Percentiles rank a stretch among this genome's conserved stretches.
phyloP scores from a whole-genome alignment of 164 flowering plant genomes.

The Magnolia sinica region DNA sequence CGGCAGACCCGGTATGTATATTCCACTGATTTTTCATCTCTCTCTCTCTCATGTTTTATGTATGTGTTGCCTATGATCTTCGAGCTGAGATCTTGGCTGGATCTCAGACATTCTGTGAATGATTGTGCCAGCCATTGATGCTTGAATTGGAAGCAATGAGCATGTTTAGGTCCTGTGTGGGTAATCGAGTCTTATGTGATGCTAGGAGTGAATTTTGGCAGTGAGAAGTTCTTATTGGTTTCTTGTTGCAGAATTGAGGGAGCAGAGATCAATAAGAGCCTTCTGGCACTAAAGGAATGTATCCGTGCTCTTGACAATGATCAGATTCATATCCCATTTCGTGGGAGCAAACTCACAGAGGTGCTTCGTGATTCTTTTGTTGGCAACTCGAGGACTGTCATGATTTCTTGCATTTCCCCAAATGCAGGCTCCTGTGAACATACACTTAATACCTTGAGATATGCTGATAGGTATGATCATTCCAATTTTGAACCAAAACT shows the following conservation, averaged over 20 bases:
- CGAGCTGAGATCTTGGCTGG: too few relatives aligned
- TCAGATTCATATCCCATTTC: slow-evolving; percentile 96
- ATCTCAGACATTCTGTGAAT: neutral
- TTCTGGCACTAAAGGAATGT: slow-evolving; percentile 97
- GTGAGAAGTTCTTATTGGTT: neutral
- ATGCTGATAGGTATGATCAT: slow-evolving; percentile 77
- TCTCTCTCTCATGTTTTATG: neutral
- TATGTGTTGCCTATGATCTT: neutral
- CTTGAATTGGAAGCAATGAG: neutral
- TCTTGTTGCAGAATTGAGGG: slow-evolving; percentile 79
- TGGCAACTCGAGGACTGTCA: slow-evolving; percentile 96
- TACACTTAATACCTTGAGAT: slow-evolving; percentile 95
- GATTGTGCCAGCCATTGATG: neutral
- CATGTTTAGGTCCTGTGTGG: neutral
- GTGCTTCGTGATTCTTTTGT: slow-evolving; percentile 99
- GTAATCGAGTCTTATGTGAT: too few relatives aligned
- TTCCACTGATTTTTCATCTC: neutral
- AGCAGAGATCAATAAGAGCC: slow-evolving; percentile 98
- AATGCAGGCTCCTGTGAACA: slow-evolving; percentile 99
- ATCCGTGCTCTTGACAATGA: slow-evolving; percentile 99
- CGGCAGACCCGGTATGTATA: slow-evolving; percentile 76
- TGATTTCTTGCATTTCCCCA: slow-evolving; percentile 99
- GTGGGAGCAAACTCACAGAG: slow-evolving; percentile 99
- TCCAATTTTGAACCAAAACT: neutral
- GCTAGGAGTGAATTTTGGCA: neutral